Evolutionary conservation across 2,329 filamentous ascomycete species (phyloP), one percentile per base, ranked within the genome.

Genomic region (Calonectria ilicicola): DNA sequence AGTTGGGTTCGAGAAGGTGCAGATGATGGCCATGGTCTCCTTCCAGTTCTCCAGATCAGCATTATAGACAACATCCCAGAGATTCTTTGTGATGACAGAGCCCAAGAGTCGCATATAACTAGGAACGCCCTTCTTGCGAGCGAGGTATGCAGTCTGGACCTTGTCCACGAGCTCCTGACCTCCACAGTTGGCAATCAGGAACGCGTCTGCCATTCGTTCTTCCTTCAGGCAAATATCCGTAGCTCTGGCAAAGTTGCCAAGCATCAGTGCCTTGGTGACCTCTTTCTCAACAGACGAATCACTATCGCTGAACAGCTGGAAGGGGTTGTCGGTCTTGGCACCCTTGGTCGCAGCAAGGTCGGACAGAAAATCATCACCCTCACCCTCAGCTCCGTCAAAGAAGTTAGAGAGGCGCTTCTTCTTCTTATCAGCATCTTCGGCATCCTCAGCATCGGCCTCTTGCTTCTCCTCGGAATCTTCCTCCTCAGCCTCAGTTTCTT

Each of bases 21-120:
- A 99, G 67, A 99, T 87, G 1, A 96, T 94, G 32, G 95, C 96
- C 94, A 99, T 97, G 3, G 96, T 93, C 84, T 98, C 97, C 85
- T 97, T 98, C 97, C 97, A 99, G 84, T 97, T 94, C 65, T 90
- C 90, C 56, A 99, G 87, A 80, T 98, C 94, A 9, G 96, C 97
- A 80, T 99, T 99, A 85, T 98, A 95, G 9, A 98, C 97, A 56
- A 98, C 91, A 85, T 99, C 97, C 97, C 96, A 98, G 2, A 99
- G 89, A 81, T 99, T 98, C 88, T 98, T 98, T 74, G 94, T 93
- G 70, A 98, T 96, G 65, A 99, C 95, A 7, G 96, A 98, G 65
- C 94, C 93, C 67, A 99, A 89, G 10, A 99, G 89, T 51, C 97
- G 93, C 69, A 98, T 88, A 81, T 99, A 99, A 85, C 96, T 98